Base-by-base conservation (phyloP, 768 basidiomycete species). In the Pholiota molesta region DNA sequence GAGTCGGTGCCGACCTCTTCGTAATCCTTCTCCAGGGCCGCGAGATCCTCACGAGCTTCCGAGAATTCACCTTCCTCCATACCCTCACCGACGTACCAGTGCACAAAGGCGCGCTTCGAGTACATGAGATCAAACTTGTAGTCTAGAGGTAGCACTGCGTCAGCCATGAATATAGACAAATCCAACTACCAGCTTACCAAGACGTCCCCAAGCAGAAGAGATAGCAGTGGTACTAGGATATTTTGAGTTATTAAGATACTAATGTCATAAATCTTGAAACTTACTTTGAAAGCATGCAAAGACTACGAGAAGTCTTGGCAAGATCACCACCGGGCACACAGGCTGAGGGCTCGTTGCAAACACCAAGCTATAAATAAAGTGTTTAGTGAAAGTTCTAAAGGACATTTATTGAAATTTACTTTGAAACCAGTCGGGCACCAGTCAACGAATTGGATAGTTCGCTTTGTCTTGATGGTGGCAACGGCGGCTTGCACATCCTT, bases 31-130 rank as follows among this genome's bases (percentile, higher is more conserved):
- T 98, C 96, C 62, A 99, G 86, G 7, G 97, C 97, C 45, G 97
- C 97, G 64, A 99, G 88, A 79, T 99, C 97, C 75, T 99, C 97
- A 68, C 96, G 91, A 51, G 97, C 97, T 79, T 97, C 96, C 52
- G 94, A 95, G 80, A 98, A 98, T 79, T 99, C 97, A 77, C 97
- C 97, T 83, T 99, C 97, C 75, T 98, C 97, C 97, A 99, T 98
- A 82, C 97, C 97, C 79, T 99, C 96, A 73, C 96, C 96, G 65
- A 97, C 96, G 72, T 96, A 97, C 95, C 94, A 92, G 75, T 92
- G 90, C 26, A 92, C 90, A 66, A 94, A 94, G 52, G 93, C 93
- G 75, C 92, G 92, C 77, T 94, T 97, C 64, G 95, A 96, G 83
- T 97, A 99, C 77, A 99, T 88, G 69, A 99, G 86, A 74, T 99